Conservation (phyloP, 169 alveolate species). For the Miamiensis avidus region DNA sequence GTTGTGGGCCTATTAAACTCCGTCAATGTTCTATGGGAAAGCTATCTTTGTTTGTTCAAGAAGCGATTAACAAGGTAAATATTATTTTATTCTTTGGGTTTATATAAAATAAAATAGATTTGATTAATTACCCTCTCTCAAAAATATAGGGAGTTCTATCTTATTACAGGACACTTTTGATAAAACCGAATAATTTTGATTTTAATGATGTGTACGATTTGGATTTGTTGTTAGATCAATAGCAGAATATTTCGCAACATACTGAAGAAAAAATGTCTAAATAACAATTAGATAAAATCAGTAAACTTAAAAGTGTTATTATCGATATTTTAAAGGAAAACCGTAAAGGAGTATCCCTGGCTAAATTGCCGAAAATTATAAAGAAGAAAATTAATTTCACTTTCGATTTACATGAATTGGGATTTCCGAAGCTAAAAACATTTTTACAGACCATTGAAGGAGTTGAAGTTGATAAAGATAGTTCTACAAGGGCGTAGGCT, state of each 20-base stretch:
- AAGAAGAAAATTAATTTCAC: slow-evolving; percentile 47
- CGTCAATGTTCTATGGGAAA: slow-evolving; percentile 66
- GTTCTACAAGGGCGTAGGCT: slow-evolving; percentile 65
- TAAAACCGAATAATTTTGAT: slow-evolving; percentile 61
- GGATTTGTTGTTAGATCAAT: slow-evolving; percentile 8
- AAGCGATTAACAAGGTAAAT: slow-evolving; percentile 60
- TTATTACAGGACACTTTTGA: slow-evolving; percentile 70
- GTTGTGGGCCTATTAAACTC: slow-evolving; percentile 67
- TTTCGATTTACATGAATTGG: slow-evolving; percentile 63
- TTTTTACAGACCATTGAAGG: slow-evolving; percentile 54
- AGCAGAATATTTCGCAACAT: background rate
- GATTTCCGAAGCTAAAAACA: slow-evolving; percentile 74
- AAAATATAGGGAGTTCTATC: slow-evolving; percentile 55
- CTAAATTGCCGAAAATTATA: slow-evolving; percentile 62
- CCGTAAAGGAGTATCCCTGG: slow-evolving; percentile 59
- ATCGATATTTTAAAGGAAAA: slow-evolving; percentile 53
- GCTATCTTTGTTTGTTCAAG: slow-evolving; percentile 64
- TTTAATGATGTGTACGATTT: slow-evolving; percentile 34
- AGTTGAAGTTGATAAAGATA: slow-evolving; percentile 50
- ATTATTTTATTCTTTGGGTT: no score
- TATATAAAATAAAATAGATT: background rate
- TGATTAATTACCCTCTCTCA: background rate
- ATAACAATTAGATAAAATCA: slow-evolving; percentile 48
- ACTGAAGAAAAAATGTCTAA: slow-evolving; percentile 27
- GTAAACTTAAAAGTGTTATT: slow-evolving; percentile 48